These are phyloP conservation scores for Scleroderma citrinum DNA, from an alignment of 768 basidiomycete species.

Conservation along the genomic window DNA sequence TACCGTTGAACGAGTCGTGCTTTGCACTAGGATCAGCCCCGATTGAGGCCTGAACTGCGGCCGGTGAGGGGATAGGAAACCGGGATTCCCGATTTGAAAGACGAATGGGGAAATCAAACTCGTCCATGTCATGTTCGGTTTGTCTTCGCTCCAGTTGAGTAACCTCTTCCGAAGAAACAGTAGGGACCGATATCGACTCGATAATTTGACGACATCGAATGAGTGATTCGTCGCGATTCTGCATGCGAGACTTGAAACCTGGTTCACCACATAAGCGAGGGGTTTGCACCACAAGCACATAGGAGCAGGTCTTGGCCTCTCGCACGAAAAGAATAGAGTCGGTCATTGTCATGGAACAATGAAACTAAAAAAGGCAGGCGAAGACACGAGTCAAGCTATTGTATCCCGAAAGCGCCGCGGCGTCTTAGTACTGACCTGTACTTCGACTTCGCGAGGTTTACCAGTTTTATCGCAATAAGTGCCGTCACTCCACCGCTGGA, in stretches of 20 bases:
- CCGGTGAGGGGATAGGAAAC: conserved; percentile 35
- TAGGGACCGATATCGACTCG: conserved; percentile 11
- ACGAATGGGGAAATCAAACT: conserved; percentile 53
- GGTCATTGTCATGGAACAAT: conserved; percentile 92
- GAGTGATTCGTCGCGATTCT: conserved; percentile 57
- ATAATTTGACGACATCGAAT: conserved; percentile 81
- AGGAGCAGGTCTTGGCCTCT: conserved; percentile 90
- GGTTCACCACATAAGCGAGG: conserved; percentile 92
- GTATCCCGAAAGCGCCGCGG: background rate
- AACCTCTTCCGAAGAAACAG: conserved; percentile 18
- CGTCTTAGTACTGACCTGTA: conserved; percentile 59
- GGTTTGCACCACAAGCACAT: conserved; percentile 90
- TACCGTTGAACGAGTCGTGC: conserved; percentile 14
- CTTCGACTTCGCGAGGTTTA: conserved; percentile 82
- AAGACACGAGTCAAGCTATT: background rate
- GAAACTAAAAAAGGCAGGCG: conserved; percentile 53
- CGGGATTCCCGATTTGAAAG: conserved; percentile 42
- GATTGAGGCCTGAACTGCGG: conserved; percentile 13
- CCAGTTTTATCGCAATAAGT: conserved; percentile 92
- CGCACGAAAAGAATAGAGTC: conserved; percentile 90
- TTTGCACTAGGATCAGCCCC: conserved; percentile 13
- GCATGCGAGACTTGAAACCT: conserved; percentile 76
- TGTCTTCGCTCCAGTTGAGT: conserved; percentile 27
- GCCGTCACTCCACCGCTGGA: conserved; percentile 88
- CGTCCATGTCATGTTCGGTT: conserved; percentile 34